phyloP scores from a whole-genome alignment of 1,284 basidiomycete species.

The Ganoderma resinaceum region DNA sequence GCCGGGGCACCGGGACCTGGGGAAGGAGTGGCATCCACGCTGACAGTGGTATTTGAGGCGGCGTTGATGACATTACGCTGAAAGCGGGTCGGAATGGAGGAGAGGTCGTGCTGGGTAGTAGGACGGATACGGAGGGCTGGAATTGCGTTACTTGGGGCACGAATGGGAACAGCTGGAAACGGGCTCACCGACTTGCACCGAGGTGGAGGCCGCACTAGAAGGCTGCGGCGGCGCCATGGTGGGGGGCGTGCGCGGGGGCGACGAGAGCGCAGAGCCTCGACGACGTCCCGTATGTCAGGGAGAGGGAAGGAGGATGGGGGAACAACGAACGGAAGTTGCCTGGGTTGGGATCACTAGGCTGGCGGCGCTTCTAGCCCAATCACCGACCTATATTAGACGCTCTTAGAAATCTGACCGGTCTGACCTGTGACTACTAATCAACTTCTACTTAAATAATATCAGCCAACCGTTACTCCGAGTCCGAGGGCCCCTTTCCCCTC shows the following conservation, averaged over 20 bases:
- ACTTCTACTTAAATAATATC: background rate
- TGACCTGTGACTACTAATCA: background rate
- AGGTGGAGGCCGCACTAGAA: conserved; percentile 69
- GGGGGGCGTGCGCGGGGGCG: conserved; percentile 35
- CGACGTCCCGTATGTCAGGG: conserved; percentile 54
- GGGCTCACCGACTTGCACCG: conserved; percentile 85
- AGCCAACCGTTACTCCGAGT: background rate
- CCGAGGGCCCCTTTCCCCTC: background rate
- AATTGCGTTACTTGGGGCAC: conserved; percentile 19
- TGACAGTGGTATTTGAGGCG: conserved; percentile 69
- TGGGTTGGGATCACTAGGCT: conserved; percentile 27
- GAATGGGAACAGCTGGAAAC: conserved; percentile 20
- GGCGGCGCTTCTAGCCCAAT: conserved; percentile 26
- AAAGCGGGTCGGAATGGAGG: conserved; percentile 91
- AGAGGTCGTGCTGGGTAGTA: conserved; percentile 81
- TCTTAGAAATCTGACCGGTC: conserved; percentile 16
- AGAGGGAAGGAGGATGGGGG: conserved; percentile 31
- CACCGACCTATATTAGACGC: conserved; percentile 19
- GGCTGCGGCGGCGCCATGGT: conserved; percentile 76
- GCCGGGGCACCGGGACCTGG: conserved; percentile 54
- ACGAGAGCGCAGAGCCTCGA: conserved; percentile 78
- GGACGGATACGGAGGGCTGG: conserved; percentile 91
- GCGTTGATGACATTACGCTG: conserved; percentile 89
- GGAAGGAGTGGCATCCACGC: conserved; percentile 68
- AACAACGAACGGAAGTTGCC: conserved; percentile 33